phyloP scores from a whole-genome alignment of 352 stramenopile genomes.

The Globisporangium cystogenes region DNA sequence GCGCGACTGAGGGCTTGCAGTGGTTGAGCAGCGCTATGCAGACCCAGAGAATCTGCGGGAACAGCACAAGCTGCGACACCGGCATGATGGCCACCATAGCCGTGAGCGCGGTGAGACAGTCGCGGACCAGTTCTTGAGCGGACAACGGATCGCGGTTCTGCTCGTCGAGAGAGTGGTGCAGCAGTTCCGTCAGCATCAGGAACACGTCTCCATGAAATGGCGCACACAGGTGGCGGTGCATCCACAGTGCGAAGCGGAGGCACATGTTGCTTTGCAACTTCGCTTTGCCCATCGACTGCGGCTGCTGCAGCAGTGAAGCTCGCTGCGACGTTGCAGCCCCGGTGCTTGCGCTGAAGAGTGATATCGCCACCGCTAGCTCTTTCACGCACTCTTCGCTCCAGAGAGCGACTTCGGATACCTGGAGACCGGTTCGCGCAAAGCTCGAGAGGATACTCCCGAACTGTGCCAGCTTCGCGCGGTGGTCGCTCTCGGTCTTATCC shows the following conservation, averaged over 20 bases:
- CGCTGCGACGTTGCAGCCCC: neutral
- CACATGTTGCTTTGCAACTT: constrained; percentile 19
- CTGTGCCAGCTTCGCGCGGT: neutral
- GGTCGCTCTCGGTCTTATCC: neutral
- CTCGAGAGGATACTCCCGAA: constrained; percentile 13
- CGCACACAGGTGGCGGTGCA: constrained; percentile 38
- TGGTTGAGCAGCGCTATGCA: constrained; percentile 66
- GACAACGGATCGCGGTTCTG: constrained; percentile 14
- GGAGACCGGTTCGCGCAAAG: constrained; percentile 16
- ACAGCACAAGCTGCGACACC: constrained; percentile 45
- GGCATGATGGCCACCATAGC: constrained; percentile 46
- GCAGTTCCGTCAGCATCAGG: constrained; percentile 42
- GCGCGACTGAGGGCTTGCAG: constrained; percentile 13
- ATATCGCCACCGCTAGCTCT: constrained; percentile 41
- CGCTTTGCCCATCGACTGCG: neutral
- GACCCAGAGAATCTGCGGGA: constrained; percentile 73
- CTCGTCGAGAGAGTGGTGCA: constrained; percentile 42
- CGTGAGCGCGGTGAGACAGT: constrained; percentile 37
- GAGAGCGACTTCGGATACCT: constrained; percentile 17
- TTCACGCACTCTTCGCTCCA: constrained; percentile 62
- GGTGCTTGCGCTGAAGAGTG: constrained; percentile 9
- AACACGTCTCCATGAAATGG: constrained; percentile 60
- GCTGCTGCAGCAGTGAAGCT: neutral
- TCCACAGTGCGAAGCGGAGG: constrained; percentile 47
- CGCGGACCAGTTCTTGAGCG: constrained; percentile 24